These are phyloP conservation scores for Colletotrichum liaoningense DNA, from an alignment of 2,329 filamentous ascomycete genomes.

Conservation along the genomic window DNA sequence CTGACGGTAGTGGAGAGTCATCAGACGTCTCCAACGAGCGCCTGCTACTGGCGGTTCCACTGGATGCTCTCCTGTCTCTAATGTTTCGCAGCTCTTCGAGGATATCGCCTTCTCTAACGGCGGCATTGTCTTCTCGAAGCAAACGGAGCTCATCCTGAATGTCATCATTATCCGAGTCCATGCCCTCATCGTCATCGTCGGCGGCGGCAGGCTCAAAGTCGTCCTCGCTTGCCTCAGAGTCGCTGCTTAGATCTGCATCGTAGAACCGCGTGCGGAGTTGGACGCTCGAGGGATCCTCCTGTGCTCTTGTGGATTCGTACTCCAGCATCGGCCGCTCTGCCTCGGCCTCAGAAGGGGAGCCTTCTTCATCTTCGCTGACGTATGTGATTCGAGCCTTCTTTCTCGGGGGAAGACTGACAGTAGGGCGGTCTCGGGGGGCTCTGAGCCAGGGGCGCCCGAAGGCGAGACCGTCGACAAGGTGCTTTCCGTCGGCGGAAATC, in stretches of 20 bases:
- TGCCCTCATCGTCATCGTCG: slow-evolving; percentile 28
- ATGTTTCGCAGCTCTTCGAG: slow-evolving; percentile 34
- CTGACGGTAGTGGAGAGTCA: neutral
- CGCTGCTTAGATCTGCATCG: slow-evolving; percentile 43
- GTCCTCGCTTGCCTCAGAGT: slow-evolving; percentile 39
- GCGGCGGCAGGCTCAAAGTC: slow-evolving; percentile 32
- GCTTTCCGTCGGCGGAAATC: slow-evolving; percentile 81
- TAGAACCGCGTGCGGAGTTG: slow-evolving; percentile 45
- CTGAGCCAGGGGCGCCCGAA: slow-evolving; percentile 82
- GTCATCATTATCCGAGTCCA: slow-evolving; percentile 35
- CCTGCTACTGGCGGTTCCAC: neutral
- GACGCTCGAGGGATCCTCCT: slow-evolving; percentile 39
- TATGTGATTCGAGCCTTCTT: slow-evolving; percentile 71
- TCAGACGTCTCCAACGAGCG: neutral
- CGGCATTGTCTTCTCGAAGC: slow-evolving; percentile 52
- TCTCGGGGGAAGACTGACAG: slow-evolving; percentile 79
- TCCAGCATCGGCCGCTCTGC: slow-evolving; percentile 41
- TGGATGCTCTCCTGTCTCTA: slow-evolving; percentile 3
- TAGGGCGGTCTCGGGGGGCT: slow-evolving; percentile 67
- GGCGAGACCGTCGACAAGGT: slow-evolving; percentile 85
- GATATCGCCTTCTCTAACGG: slow-evolving; percentile 39
- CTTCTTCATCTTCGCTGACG: slow-evolving; percentile 51
- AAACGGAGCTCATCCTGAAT: slow-evolving; percentile 55
- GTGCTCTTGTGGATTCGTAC: slow-evolving; percentile 32
- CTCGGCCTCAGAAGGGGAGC: slow-evolving; percentile 47